Evolutionary conservation across 257 asterid species (phyloP).

Genomic region (Gardenia jasminoides): DNA sequence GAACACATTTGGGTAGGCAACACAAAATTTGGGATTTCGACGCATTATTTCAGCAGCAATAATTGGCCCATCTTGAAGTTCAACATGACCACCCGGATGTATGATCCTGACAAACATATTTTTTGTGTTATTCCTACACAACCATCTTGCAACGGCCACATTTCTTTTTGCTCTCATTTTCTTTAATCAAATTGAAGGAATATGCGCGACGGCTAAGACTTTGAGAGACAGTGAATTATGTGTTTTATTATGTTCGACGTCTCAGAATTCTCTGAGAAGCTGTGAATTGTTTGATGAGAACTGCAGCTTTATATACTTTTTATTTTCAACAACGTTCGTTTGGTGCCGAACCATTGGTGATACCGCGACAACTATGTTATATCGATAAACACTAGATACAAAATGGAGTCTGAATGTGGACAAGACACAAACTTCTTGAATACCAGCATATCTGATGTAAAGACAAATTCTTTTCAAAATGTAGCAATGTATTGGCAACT

Average conservation of each 20-base stretch:
- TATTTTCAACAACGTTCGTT: too few relatives aligned
- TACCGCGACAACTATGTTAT: not conserved
- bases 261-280: not conserved
- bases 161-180: conserved; percentile 5
- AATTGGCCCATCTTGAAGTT: conserved; percentile 63
- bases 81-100: conserved; percentile 74
- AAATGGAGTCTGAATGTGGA: not conserved
- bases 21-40: conserved; percentile 57
- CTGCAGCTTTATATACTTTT: not conserved
- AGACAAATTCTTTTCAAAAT: not conserved
- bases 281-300: not conserved
- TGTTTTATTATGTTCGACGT: not conserved
- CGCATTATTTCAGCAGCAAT: conserved; percentile 49
- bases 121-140: conserved; percentile 42
- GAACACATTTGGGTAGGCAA: conserved; percentile 59
- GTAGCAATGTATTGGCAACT: not conserved
- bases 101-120: conserved; percentile 52
- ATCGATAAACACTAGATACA: too few relatives aligned
- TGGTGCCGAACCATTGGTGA: too few relatives aligned
- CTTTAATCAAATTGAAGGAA: not conserved
- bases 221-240: not conserved
- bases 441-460: not conserved
- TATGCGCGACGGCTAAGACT: not conserved
- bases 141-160: conserved; percentile 44
- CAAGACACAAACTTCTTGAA: not conserved